phyloP scores from a whole-genome alignment of 208 protist genomes.

The Acanthamoeba quina region DNA sequence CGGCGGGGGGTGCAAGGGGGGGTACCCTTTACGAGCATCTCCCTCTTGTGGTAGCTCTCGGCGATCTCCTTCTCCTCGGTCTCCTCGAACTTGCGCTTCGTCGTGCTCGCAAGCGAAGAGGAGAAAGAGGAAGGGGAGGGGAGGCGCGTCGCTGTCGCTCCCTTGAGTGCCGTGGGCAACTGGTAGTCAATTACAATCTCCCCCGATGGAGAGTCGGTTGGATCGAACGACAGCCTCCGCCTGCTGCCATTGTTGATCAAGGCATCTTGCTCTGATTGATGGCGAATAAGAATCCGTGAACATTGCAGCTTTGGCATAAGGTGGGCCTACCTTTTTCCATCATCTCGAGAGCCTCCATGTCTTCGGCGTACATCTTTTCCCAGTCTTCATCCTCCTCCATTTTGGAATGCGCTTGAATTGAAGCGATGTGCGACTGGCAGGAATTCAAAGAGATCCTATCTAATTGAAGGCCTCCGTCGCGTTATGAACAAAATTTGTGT shows the following conservation, averaged over 20 bases:
- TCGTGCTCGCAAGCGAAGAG: not conserved
- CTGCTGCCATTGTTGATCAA: not conserved
- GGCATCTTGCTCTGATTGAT: not conserved
- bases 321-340: not conserved
- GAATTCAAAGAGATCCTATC: too few relatives aligned
- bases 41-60: slow-evolving; percentile 8
- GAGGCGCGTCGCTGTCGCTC: not conserved
- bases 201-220: not conserved
- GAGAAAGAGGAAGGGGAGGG: not conserved
- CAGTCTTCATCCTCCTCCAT: slow-evolving; percentile 20
- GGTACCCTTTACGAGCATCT: not conserved
- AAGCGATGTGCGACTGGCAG: too few relatives aligned
- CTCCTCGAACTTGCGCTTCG: slow-evolving; percentile 42
- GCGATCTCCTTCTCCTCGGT: slow-evolving; percentile 60
- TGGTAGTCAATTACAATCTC: slow-evolving; percentile 50
- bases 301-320: not conserved
- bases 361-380: not conserved
- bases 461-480: too few relatives aligned
- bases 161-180: not conserved
- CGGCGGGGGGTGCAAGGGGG: not conserved
- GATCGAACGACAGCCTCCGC: slow-evolving; percentile 22
- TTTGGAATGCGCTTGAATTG: too few relatives aligned
- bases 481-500: too few relatives aligned
- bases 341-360: slow-evolving; percentile 33
- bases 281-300: not conserved